A percentile compares a stretch with the other conserved stretches of the same genome.
phyloP scores from a whole-genome alignment of 176 grass and related monocot genomes.

The Zoysia japonica region DNA sequence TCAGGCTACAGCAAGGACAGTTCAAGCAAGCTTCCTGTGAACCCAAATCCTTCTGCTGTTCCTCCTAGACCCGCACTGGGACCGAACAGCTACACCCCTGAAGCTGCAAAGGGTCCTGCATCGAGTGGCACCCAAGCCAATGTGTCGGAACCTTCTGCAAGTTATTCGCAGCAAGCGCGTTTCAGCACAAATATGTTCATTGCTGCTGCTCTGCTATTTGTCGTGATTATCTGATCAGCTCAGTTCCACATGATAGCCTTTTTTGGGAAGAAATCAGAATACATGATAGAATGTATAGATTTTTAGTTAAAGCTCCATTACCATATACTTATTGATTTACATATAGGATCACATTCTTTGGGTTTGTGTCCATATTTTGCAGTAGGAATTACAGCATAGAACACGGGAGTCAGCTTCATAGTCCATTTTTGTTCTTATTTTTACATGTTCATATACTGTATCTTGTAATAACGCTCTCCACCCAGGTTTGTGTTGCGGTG shows the following conservation, averaged over 20 bases:
- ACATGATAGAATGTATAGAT: background rate
- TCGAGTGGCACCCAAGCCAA: constrained; percentile 39
- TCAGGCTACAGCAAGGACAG: constrained; percentile 54
- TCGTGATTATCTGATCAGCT: constrained; percentile 46
- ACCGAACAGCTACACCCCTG: constrained; percentile 46
- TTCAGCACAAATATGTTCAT: constrained; percentile 16
- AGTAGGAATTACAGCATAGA: constrained; percentile 42
- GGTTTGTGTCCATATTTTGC: constrained; percentile 25
- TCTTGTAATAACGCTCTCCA: constrained; percentile 20
- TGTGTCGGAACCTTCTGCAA: constrained; percentile 21
- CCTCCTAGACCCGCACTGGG: constrained; percentile 37
- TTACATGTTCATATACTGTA: background rate
- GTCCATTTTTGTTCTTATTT: constrained; percentile 35
- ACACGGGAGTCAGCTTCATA: constrained; percentile 18
- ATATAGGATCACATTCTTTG: constrained; percentile 39
- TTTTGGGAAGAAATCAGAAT: background rate
- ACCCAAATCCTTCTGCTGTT: constrained; percentile 36
- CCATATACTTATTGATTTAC: constrained; percentile 19
- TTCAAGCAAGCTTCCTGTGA: constrained; percentile 47
- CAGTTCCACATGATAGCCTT: background rate
- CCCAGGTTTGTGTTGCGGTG: constrained; percentile 33
- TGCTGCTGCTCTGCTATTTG: constrained; percentile 22
- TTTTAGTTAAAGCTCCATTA: constrained; percentile 16
- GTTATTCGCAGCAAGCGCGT: constrained; percentile 19
- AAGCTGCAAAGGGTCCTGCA: constrained; percentile 39